These are phyloP conservation scores for Lodderomyces oxycetoniae DNA, from an alignment of 1,139 yeast species.

Conservation along the genomic window DNA sequence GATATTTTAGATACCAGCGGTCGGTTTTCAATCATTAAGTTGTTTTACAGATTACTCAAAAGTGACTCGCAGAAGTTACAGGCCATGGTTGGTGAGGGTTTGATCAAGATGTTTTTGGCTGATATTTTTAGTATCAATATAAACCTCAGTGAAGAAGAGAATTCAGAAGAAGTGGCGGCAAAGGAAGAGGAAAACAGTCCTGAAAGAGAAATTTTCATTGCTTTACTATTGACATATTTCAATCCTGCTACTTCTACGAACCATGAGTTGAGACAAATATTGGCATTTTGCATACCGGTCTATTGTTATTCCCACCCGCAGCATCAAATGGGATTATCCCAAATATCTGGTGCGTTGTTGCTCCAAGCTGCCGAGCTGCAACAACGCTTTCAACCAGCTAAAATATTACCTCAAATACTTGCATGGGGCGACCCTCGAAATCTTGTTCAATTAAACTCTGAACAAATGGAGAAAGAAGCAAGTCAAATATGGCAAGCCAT, in stretches of 20 bases:
- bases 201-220: constrained; percentile 53
- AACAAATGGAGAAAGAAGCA: constrained; percentile 34
- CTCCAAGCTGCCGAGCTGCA: constrained; percentile 46
- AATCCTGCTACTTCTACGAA: constrained; percentile 62
- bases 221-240: constrained; percentile 69
- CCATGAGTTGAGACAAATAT: constrained; percentile 69
- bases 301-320: constrained; percentile 73
- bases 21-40: constrained; percentile 59
- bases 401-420: constrained; percentile 69
- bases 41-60: constrained; percentile 63
- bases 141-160: neutral
- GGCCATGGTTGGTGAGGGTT: constrained; percentile 79
- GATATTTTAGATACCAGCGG: constrained; percentile 60
- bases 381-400: constrained; percentile 42
- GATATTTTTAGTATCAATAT: constrained; percentile 46
- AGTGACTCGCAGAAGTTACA: constrained; percentile 64
- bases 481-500: constrained; percentile 58
- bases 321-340: constrained; percentile 67
- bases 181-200: constrained; percentile 20
- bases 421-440: constrained; percentile 85
- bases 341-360: constrained; percentile 64
- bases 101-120: constrained; percentile 76
- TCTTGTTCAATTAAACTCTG: constrained; percentile 49
- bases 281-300: constrained; percentile 86
- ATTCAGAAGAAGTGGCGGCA: neutral